A percentile compares a stretch with the other conserved stretches of the same genome.
These are phyloP conservation scores for Thelonectria blattea DNA, from an alignment of 2,329 filamentous ascomycete species.

Conservation along the genomic window DNA sequence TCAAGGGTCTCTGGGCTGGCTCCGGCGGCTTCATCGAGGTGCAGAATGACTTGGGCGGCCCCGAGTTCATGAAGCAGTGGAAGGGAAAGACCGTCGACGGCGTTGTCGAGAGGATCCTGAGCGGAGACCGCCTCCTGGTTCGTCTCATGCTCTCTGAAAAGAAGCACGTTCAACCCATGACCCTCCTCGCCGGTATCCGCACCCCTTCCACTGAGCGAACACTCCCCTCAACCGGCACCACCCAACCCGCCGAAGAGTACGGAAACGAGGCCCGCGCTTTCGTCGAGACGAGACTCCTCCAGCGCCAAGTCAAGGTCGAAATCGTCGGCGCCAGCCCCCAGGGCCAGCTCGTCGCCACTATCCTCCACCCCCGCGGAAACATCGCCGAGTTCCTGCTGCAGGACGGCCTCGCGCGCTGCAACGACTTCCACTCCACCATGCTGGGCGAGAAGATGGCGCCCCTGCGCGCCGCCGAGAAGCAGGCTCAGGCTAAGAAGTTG, in stretches of 20 bases:
- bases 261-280: slow-evolving; percentile 89
- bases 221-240: slow-evolving; percentile 77
- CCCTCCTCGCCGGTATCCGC: slow-evolving; percentile 86
- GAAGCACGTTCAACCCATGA: slow-evolving; percentile 87
- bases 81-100: slow-evolving; percentile 86
- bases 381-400: slow-evolving; percentile 91
- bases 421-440: slow-evolving; percentile 94
- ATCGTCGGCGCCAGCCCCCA: slow-evolving; percentile 89
- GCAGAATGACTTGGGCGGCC: slow-evolving; percentile 79
- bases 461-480: slow-evolving; percentile 85
- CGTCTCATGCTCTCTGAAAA: slow-evolving; percentile 80
- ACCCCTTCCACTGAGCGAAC: slow-evolving; percentile 88
- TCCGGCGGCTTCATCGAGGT: slow-evolving; percentile 73
- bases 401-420: slow-evolving; percentile 88
- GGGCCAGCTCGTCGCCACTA: slow-evolving; percentile 84
- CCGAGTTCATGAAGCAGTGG: slow-evolving; percentile 80
- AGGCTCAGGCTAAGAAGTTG: slow-evolving; percentile 76
- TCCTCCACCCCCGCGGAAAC: slow-evolving; percentile 89
- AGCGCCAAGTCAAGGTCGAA: slow-evolving; percentile 82
- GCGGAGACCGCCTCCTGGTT: slow-evolving; percentile 87
- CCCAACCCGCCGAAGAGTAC: slow-evolving; percentile 84
- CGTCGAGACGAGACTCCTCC: slow-evolving; percentile 83
- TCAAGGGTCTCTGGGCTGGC: slow-evolving; percentile 81
- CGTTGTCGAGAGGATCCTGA: slow-evolving; percentile 89
- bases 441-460: slow-evolving; percentile 86